Conservation (phyloP, 2,329 filamentous ascomycete species). For the Hymenoscyphus fructigenus region DNA sequence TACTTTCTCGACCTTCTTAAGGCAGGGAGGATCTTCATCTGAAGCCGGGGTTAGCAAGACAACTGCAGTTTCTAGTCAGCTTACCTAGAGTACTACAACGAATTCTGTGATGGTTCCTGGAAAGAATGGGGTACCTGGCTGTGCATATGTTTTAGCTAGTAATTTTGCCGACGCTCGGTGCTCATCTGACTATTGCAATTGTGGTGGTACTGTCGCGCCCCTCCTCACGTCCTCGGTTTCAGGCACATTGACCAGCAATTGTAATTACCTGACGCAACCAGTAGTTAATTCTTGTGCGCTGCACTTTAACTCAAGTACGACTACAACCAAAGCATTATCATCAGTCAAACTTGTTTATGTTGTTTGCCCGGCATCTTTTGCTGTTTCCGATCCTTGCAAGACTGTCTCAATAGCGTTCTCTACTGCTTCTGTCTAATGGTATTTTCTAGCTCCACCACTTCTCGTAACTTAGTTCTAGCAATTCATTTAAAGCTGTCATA, state of each 20-base stretch:
- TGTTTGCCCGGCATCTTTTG: background rate
- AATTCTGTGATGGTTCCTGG: slow-evolving; percentile 4
- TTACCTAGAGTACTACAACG: background rate
- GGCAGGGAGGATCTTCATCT: background rate
- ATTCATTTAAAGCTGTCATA: no score
- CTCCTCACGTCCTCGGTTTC: slow-evolving; percentile 2
- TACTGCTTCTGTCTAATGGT: background rate
- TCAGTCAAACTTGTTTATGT: background rate
- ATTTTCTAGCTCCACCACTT: background rate
- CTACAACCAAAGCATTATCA: background rate
- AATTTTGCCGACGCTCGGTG: slow-evolving; percentile 3
- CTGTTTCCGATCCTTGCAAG: background rate
- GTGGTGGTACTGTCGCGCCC: slow-evolving; percentile 8
- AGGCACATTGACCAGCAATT: slow-evolving; percentile 5
- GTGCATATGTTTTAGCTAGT: slow-evolving; percentile 6
- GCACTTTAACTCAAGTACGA: background rate
- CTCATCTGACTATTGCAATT: slow-evolving; percentile 9
- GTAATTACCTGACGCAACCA: slow-evolving; percentile 10
- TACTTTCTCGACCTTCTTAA: background rate
- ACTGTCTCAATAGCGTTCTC: background rate
- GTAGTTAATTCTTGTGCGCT: background rate
- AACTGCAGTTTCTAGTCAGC: background rate
- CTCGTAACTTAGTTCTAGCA: no score
- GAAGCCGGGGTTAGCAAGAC: background rate
- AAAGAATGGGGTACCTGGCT: slow-evolving; percentile 10